These are phyloP conservation scores for Penicillium hesseltinei DNA, from an alignment of 2,329 filamentous ascomycete genomes.

Conservation along the genomic window DNA sequence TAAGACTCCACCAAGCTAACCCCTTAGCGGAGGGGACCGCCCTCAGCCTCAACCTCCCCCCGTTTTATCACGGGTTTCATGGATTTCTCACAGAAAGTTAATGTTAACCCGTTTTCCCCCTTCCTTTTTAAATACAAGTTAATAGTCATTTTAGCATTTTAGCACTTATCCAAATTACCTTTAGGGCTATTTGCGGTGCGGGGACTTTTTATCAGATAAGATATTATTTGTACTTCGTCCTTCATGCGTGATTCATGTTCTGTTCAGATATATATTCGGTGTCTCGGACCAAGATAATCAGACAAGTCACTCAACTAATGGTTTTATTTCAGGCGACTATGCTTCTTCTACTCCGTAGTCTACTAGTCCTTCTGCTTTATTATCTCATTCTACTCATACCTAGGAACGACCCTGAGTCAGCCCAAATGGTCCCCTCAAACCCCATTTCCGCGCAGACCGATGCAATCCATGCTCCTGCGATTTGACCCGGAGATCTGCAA, in stretches of 20 bases:
- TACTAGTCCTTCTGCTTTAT: too few relatives aligned
- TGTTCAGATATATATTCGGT: not conserved
- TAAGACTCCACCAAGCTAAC: not conserved
- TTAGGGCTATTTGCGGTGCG: too few relatives aligned
- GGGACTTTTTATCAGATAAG: not conserved
- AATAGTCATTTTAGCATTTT: not conserved
- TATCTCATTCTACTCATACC: not conserved
- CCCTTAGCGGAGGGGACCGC: not conserved
- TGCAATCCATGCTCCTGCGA: not conserved
- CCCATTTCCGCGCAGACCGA: too few relatives aligned
- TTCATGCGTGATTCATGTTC: not conserved
- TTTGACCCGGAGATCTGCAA: not conserved
- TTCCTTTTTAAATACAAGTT: not conserved
- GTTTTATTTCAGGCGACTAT: too few relatives aligned
- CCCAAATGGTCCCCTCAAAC: not conserved
- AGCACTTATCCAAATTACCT: not conserved
- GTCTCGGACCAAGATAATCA: too few relatives aligned
- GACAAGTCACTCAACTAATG: too few relatives aligned
- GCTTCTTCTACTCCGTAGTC: too few relatives aligned
- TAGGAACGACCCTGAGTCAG: not conserved
- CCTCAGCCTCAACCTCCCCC: not conserved
- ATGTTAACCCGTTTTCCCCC: not conserved
- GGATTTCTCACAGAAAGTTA: too few relatives aligned
- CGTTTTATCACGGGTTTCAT: not conserved
- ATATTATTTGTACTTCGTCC: not conserved